phyloP scores from a whole-genome alignment of 257 asterid species.

The Thymus quinquecostatus region DNA sequence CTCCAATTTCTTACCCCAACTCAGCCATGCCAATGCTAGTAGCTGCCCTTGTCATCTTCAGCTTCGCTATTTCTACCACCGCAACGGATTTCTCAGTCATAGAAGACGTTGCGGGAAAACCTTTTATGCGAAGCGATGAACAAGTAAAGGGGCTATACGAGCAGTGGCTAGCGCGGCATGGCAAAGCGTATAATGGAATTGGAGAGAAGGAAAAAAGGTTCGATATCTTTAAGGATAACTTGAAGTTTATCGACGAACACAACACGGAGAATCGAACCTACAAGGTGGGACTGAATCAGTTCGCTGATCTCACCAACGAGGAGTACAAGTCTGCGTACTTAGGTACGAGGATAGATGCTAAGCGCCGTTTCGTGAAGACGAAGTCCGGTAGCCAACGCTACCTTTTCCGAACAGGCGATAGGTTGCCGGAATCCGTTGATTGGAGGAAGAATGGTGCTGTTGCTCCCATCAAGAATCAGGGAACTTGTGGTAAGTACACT shows the following conservation, averaged over 20 bases:
- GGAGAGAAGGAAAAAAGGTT: slow-evolving; percentile 63
- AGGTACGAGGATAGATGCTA: slow-evolving; percentile 65
- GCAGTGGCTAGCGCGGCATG: slow-evolving; percentile 64
- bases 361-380: slow-evolving; percentile 60
- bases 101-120: neutral
- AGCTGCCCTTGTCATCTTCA: slow-evolving; percentile 38
- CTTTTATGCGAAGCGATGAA: slow-evolving; percentile 31
- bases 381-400: slow-evolving; percentile 53
- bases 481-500: slow-evolving; percentile 57
- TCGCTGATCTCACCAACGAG: slow-evolving; percentile 69
- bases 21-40: slow-evolving; percentile 54
- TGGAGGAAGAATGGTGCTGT: slow-evolving; percentile 80
- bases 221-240: slow-evolving; percentile 69
- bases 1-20: neutral
- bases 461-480: slow-evolving; percentile 67
- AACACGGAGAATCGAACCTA: slow-evolving; percentile 57
- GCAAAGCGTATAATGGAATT: slow-evolving; percentile 62
- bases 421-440: slow-evolving; percentile 68
- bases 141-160: slow-evolving; percentile 54
- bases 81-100: slow-evolving; percentile 33
- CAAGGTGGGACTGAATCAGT: slow-evolving; percentile 66
- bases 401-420: slow-evolving; percentile 40
- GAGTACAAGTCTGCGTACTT: slow-evolving; percentile 64
- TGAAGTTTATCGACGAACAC: slow-evolving; percentile 67
- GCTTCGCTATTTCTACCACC: slow-evolving; percentile 40